phyloP scores from a whole-genome alignment of 2,329 filamentous ascomycete species.

The Westerdykella aurantiaca region DNA sequence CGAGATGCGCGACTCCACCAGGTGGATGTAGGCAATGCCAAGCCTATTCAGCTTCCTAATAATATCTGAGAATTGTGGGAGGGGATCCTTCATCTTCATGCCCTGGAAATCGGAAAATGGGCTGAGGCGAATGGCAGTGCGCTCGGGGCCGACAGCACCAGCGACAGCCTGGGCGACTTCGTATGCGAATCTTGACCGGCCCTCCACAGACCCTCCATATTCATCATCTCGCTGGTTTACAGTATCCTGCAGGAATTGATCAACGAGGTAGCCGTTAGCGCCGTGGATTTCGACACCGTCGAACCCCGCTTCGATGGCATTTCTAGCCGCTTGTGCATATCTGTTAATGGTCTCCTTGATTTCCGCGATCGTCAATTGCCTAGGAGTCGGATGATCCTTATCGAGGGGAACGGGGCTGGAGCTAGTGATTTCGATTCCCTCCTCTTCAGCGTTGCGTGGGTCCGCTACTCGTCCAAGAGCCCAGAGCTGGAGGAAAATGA shows the following conservation, averaged over 20 bases:
- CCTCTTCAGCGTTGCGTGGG: slow-evolving; percentile 29
- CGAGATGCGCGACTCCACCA: slow-evolving; percentile 50
- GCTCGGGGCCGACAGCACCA: slow-evolving; percentile 51
- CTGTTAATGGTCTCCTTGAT: slow-evolving; percentile 35
- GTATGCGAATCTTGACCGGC: slow-evolving; percentile 48
- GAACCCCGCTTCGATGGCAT: slow-evolving; percentile 49
- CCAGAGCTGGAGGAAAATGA: slow-evolving; percentile 60
- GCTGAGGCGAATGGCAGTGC: slow-evolving; percentile 53
- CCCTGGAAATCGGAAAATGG: slow-evolving; percentile 58
- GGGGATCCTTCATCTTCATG: slow-evolving; percentile 58
- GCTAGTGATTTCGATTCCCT: slow-evolving; percentile 31
- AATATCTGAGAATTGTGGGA: slow-evolving; percentile 59
- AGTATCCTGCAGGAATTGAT: slow-evolving; percentile 58
- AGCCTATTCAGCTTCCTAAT: slow-evolving; percentile 47
- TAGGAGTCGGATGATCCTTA: slow-evolving; percentile 42
- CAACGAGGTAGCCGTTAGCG: slow-evolving; percentile 63
- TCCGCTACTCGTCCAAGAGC: slow-evolving; percentile 53
- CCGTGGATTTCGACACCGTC: slow-evolving; percentile 56
- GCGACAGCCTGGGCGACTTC: slow-evolving; percentile 50
- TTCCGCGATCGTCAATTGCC: slow-evolving; percentile 36
- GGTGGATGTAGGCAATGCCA: slow-evolving; percentile 45
- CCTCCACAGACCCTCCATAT: slow-evolving; percentile 47
- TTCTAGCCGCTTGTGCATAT: slow-evolving; percentile 42
- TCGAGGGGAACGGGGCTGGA: slow-evolving; percentile 26
- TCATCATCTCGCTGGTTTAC: slow-evolving; percentile 50